Evolutionary conservation across 805 yeast species (phyloP), one percentile per base, ranked within the genome.

Genomic region (Saturnispora hagleri): DNA sequence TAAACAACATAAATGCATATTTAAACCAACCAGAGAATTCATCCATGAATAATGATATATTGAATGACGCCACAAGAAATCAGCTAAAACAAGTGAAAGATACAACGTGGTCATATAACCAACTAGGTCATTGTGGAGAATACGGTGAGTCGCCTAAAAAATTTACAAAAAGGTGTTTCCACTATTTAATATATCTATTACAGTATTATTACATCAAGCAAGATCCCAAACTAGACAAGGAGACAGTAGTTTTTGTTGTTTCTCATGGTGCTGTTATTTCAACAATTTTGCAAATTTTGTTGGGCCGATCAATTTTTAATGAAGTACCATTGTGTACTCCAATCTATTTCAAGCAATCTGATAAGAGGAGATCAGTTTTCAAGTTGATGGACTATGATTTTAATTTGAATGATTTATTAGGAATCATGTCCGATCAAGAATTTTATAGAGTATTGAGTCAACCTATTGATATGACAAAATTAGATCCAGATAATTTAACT

Each of bases 221-320:
- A 10, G 47, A 53, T 2, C 58, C 58, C 5, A 55, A 58, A 36
- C 62, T 66, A 6, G 64, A 69, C 35, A 63, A 63, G 43, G 60
- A 69, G 36, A 62, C 69, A 3, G 58, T 67, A 1, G 55, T 73
- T 3, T 51, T 65, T 24, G 55, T 73, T 15, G 62, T 73, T 54
- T 63, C 75, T 4, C 77, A 73, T 53, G 77, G 77, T 7, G 75
- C 77, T 1, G 68, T 72, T 45, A 71, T 72, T 12, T 65, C 74
- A 18, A 62, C 71, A 22, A 54, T 73, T 5, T 55, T 73, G 15
- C 73, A 73, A 43, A 58, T 73, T 34, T 48, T 73, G 4, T 49
- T 70, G 44, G 67, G 68, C 15, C 66, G 67, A 51, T 66, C 74
- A 0, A 53, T 73, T 13, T 71, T 65, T 58, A 66, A 61, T 50